Base-by-base conservation (phyloP, 495 filamentous ascomycete species). In the Mycothermus thermophilus region DNA sequence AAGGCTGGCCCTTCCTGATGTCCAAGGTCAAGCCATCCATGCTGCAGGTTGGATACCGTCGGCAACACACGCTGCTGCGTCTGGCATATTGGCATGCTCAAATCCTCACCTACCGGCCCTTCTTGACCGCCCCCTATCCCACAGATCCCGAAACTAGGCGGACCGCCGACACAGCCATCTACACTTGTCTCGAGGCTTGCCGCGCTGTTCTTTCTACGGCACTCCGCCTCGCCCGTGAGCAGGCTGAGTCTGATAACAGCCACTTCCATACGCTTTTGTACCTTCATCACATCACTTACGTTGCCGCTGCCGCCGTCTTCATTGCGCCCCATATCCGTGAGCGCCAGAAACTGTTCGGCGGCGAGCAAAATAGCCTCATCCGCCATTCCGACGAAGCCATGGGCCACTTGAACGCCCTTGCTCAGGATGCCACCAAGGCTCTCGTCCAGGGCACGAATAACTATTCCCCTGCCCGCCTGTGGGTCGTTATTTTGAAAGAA, bases 41-140 rank as follows among this genome's bases (percentile, higher is more conserved):
- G 29, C 47, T 75, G 8, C 66, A 71, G 15, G 60, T 58, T 16
- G 53, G 67, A n/a, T 66, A 70, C 20, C 64, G 64, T 17, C 51
- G 69, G 12, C 72, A 77, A 47, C 64, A 60, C 19, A 62, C 60
- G 25, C 60, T 73, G n/a, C 51, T 77, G 9, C 59, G 59, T 32
- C 49, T 75, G 14, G 62, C 71, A 9, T 64, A 69, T 38, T 58
- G 54, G 4, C 69, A 75, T 37, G 66, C 67, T 3, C 58, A 64
- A 34, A 74, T 77, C 22, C 62, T 75, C 21, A 52, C 65, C 7
- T 67, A 59, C n/a, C 62, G 73, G n/a, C 69, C 66, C 26, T 69
- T 73, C 18, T 55, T 77, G 17, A 47, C 21, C 8, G 13, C 30
- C 1, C 21, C 38, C 12, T 52, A 54, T 15, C 40, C 48, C 15